Conservation (phyloP, 352 stramenopile genomes). For the Phytophthora macrochlamydospora region DNA sequence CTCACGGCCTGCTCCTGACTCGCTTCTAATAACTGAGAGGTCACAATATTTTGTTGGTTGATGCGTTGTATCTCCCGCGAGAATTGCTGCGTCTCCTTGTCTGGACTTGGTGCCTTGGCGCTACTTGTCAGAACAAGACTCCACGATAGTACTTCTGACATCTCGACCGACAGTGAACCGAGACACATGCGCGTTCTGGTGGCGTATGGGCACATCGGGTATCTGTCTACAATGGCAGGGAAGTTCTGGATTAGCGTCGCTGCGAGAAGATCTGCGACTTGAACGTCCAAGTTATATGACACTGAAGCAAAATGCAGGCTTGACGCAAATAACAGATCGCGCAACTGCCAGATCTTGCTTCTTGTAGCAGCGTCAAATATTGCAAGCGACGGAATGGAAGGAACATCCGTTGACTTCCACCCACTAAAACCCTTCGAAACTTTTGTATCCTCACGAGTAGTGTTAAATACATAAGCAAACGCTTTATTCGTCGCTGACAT, state of each 20-base stretch:
- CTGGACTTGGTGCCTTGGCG: background rate
- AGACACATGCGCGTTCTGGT: background rate
- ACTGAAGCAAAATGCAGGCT: background rate
- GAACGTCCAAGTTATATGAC: background rate
- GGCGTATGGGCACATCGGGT: background rate
- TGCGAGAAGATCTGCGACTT: background rate
- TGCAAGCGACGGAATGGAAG: background rate
- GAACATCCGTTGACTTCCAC: conserved; percentile 2
- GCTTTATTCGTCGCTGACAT: conserved; percentile 30
- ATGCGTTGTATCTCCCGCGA: background rate
- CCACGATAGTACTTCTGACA: background rate
- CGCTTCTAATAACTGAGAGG: background rate
- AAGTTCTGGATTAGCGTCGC: background rate
- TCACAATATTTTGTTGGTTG: background rate
- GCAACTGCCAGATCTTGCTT: background rate
- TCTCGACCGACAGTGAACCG: background rate
- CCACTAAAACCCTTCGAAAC: conserved; percentile 31
- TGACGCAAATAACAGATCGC: background rate
- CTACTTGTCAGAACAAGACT: background rate
- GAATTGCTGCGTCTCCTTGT: background rate
- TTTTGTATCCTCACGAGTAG: conserved; percentile 29
- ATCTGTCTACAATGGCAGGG: background rate
- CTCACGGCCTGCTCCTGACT: background rate
- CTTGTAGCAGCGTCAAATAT: background rate
- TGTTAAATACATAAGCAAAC: conserved; percentile 41